A percentile compares a stretch with the other conserved stretches of the same genome.
phyloP scores from a whole-genome alignment of 768 basidiomycete genomes.

The Chiua virens region DNA sequence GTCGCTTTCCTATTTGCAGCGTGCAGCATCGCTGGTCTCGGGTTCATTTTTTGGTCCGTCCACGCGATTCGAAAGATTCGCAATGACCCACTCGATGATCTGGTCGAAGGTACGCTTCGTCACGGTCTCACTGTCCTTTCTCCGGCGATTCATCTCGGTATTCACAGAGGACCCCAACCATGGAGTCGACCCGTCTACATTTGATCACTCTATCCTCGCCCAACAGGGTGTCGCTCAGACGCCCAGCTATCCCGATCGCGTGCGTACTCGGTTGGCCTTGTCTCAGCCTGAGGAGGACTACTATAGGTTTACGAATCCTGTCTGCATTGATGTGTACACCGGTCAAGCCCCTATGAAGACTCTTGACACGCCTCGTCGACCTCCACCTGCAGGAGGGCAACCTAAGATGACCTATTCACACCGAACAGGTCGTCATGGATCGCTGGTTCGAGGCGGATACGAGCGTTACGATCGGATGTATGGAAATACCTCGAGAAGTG shows the following conservation, averaged over 20 bases:
- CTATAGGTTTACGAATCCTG: neutral
- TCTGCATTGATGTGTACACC: neutral
- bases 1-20: neutral
- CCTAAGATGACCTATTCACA: no score
- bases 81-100: slow-evolving; percentile 6
- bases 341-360: no score
- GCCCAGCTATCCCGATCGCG: slow-evolving; percentile 9
- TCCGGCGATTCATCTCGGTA: neutral
- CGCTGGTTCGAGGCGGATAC: no score
- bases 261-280: slow-evolving; percentile 7
- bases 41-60: slow-evolving; percentile 20
- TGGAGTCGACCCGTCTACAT: neutral
- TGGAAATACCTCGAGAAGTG: no score
- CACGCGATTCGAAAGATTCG: slow-evolving; percentile 23
- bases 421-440: no score
- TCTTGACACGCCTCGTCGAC: no score
- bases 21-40: slow-evolving; percentile 18
- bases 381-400: no score
- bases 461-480: no score
- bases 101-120: neutral
- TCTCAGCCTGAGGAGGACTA: neutral
- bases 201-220: slow-evolving; percentile 1
- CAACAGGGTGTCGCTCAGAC: slow-evolving; percentile 1
- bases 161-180: neutral
- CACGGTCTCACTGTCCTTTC: neutral